Base-by-base conservation (phyloP, 192 early-diverging fungal species). In the Coemansia sp. region DNA sequence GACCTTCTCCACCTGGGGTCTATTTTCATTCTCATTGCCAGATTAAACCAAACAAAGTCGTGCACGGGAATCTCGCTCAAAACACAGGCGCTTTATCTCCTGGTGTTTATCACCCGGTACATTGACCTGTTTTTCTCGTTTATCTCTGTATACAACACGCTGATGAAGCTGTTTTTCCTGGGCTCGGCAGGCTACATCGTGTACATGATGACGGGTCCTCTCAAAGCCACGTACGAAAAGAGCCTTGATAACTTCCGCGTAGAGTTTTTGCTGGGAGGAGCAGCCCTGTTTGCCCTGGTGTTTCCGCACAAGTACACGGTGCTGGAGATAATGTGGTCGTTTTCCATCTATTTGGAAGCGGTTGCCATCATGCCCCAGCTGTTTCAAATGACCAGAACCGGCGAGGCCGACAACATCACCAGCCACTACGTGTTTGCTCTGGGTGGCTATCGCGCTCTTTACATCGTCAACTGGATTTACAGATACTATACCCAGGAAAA, bases 321-420 rank as follows among this genome's bases (percentile, higher is more conserved):
- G 5, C 26, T 53, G 27, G 81, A 99, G 87, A 80, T 94, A 26
- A 65, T 93, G 4, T 99, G 97, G 97, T 78, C 93, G 9, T 99
- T 98, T 72, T 98, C 95, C 17, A 88, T 99, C 52, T 98, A 87
- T 53, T 79, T 99, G 50, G 97, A 99, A 66, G 78, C 94, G 5
- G 91, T 95, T 0, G 97, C 97, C 4, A 99, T 99, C 65, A 71
- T 99, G 46, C 97, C 97, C 23, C 97, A 99, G 58, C 82, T 99
- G 11, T 97, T 96, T 79, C 93, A 95, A 79, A 78, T 99, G 56
- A 84, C 87, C n/a, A 85, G 93, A 44, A 97, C 95, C 2, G 93
- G 95, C 23, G 95, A 98, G 70, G 94, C 94, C 9, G 95, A 99
- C 67, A 97, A 93, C n/a, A 97, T 99, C 68, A 99, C 95, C 7